Evolutionary conservation across 495 filamentous ascomycete species (phyloP).

Genomic region (Chaetomium cochliodes): DNA sequence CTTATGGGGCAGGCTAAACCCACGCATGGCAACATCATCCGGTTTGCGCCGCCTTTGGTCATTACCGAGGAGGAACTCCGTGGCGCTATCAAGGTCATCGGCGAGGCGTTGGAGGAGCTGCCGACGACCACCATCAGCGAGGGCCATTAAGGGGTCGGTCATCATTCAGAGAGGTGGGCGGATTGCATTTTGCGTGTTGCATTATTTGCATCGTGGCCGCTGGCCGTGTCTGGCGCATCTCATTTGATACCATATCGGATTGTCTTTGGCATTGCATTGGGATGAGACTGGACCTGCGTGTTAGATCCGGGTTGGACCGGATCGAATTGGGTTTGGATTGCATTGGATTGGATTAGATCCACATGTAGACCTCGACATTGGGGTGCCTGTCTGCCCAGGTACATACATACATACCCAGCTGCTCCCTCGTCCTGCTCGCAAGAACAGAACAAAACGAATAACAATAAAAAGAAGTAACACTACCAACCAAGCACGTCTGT

Average conservation of each 20-base stretch:
- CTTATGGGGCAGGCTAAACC: conserved; percentile 74
- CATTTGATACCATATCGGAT: conserved; percentile 20
- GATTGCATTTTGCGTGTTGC: background rate
- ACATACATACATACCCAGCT: too few relatives aligned
- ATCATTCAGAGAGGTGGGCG: background rate
- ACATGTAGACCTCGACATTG: background rate
- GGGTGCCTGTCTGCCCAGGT: too few relatives aligned
- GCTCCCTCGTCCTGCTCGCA: background rate
- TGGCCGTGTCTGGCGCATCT: background rate
- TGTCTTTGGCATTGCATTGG: background rate
- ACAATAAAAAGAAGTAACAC: background rate
- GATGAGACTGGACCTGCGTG: background rate
- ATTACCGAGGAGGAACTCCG: conserved; percentile 85
- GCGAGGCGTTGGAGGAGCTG: conserved; percentile 68
- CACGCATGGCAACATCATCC: conserved; percentile 96
- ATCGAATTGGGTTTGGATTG: background rate
- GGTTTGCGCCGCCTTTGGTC: conserved; percentile 84
- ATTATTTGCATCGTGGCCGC: background rate
- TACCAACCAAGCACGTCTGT: too few relatives aligned
- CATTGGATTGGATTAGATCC: background rate
- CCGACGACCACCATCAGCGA: conserved; percentile 41
- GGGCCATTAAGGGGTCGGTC: conserved; percentile 25
- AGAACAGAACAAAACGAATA: background rate
- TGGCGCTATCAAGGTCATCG: conserved; percentile 69
- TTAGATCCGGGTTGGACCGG: background rate